These are phyloP conservation scores for Tolypocladium capitatum DNA, from an alignment of 2,329 filamentous ascomycete genomes.

Conservation along the genomic window DNA sequence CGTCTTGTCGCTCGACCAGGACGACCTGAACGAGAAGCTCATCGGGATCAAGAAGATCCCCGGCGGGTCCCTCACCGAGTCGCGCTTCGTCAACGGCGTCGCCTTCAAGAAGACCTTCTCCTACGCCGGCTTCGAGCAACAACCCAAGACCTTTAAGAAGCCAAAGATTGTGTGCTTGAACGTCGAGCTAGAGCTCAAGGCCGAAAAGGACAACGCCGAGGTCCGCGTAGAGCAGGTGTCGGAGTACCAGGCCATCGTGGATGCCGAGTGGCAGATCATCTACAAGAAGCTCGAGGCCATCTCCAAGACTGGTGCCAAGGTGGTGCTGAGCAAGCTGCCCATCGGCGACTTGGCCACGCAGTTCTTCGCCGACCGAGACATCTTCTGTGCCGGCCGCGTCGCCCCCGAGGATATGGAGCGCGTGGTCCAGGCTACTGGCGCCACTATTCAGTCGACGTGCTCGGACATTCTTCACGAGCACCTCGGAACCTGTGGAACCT, in stretches of 20 bases:
- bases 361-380: slow-evolving; percentile 92
- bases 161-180: slow-evolving; percentile 97
- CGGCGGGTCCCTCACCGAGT: slow-evolving; percentile 89
- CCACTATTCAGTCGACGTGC: slow-evolving; percentile 87
- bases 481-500: slow-evolving; percentile 76
- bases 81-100: slow-evolving; percentile 92
- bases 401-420: slow-evolving; percentile 87
- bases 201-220: slow-evolving; percentile 98
- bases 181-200: slow-evolving; percentile 95
- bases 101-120: slow-evolving; percentile 99
- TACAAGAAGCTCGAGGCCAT: slow-evolving; percentile 97
- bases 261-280: slow-evolving; percentile 99
- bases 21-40: slow-evolving; percentile 93
- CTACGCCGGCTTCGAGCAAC: slow-evolving; percentile 97
- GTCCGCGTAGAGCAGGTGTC: slow-evolving; percentile 96
- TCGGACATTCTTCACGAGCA: slow-evolving; percentile 84
- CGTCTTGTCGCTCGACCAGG: slow-evolving; percentile 87
- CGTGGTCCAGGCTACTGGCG: slow-evolving; percentile 87
- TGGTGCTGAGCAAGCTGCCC: slow-evolving; percentile 91
- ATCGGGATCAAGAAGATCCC: slow-evolving; percentile 98
- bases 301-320: slow-evolving; percentile 88
- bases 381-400: slow-evolving; percentile 96
- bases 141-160: slow-evolving; percentile 87
- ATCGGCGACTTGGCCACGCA: slow-evolving; percentile 97
- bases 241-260: slow-evolving; percentile 98